phyloP scores from a whole-genome alignment of 768 basidiomycete species.

The Mycena kentingensis region DNA sequence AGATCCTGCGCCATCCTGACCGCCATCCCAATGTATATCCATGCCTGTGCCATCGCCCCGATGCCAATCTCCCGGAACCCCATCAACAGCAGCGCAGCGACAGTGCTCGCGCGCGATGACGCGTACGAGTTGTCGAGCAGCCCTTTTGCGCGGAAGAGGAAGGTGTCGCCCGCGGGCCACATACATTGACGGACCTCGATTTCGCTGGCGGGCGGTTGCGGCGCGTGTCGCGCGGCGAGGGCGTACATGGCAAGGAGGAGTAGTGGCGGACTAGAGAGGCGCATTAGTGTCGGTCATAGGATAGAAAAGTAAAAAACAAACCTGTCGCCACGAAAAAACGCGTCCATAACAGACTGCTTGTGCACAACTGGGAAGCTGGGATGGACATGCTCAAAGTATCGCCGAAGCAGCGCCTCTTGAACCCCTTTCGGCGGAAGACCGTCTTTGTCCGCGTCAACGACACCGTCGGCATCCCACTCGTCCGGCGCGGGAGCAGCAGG shows the following conservation, averaged over 20 bases:
- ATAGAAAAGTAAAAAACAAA: conserved; percentile 22
- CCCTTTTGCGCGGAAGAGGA: conserved; percentile 65
- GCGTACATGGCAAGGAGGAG: conserved; percentile 85
- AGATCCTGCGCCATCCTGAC: conserved; percentile 92
- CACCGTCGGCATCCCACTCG: conserved; percentile 27
- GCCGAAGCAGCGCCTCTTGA: conserved; percentile 69
- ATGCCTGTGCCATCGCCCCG: conserved; percentile 86
- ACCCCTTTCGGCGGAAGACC: conserved; percentile 55
- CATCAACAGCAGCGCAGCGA: conserved; percentile 78
- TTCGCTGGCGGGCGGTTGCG: conserved; percentile 35
- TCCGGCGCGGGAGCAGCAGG: conserved; percentile 49
- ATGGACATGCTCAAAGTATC: conserved; percentile 86
- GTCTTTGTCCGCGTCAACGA: conserved; percentile 39
- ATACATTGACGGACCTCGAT: conserved; percentile 54
- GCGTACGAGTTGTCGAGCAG: conserved; percentile 70
- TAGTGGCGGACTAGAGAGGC: conserved; percentile 50
- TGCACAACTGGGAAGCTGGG: conserved; percentile 76
- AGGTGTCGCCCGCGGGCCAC: conserved; percentile 82
- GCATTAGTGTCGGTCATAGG: background rate
- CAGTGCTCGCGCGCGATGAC: conserved; percentile 70
- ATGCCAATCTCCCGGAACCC: conserved; percentile 87
- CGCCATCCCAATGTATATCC: conserved; percentile 86
- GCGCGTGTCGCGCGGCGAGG: conserved; percentile 73
- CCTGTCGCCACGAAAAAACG: conserved; percentile 41
- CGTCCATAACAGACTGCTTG: conserved; percentile 67